Conservation (phyloP, 2,329 filamentous ascomycete species). For the Colletotrichum lindemuthianum region DNA sequence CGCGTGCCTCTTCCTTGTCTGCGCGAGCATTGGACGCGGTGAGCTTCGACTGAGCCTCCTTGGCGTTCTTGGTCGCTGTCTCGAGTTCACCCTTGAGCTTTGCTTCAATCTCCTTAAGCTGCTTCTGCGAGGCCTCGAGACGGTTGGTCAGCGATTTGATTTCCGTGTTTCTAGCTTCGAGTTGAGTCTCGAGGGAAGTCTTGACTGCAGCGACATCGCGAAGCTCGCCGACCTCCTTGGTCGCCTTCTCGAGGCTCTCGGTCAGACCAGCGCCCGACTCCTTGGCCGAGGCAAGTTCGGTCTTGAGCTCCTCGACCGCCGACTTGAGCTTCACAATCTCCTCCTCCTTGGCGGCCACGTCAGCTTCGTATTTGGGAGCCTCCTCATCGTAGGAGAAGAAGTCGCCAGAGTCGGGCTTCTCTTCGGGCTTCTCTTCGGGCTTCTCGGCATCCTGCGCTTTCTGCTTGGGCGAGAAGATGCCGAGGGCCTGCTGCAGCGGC, state of each 20-base stretch:
- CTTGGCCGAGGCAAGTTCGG: conserved; percentile 76
- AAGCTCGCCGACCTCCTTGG: conserved; percentile 66
- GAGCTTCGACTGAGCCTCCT: conserved; percentile 42
- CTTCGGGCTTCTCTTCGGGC: conserved; percentile 43
- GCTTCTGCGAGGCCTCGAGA: conserved; percentile 53
- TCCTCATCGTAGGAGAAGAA: conserved; percentile 95
- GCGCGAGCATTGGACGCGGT: conserved; percentile 38
- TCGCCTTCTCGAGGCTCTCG: conserved; percentile 73
- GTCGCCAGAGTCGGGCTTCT: conserved; percentile 60
- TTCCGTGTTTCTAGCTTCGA: conserved; percentile 59
- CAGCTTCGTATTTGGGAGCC: conserved; percentile 80
- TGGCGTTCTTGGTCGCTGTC: conserved; percentile 41
- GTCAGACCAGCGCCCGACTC: conserved; percentile 76
- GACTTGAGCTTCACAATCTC: conserved; percentile 77
- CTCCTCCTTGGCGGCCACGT: conserved; percentile 74
- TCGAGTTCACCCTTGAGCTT: conserved; percentile 43
- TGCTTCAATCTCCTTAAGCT: conserved; percentile 56
- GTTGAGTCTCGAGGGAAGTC: conserved; percentile 59
- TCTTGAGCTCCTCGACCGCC: conserved; percentile 74
- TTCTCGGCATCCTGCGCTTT: conserved; percentile 47
- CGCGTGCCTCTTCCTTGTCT: conserved; percentile 45
- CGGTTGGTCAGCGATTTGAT: conserved; percentile 61
- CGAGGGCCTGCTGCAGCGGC: conserved; percentile 57
- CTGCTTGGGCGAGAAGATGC: conserved; percentile 60
- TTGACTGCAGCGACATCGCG: conserved; percentile 52